Base-by-base conservation (phyloP, 2,329 filamentous ascomycete genomes). In the Fusarium pininemorale region DNA sequence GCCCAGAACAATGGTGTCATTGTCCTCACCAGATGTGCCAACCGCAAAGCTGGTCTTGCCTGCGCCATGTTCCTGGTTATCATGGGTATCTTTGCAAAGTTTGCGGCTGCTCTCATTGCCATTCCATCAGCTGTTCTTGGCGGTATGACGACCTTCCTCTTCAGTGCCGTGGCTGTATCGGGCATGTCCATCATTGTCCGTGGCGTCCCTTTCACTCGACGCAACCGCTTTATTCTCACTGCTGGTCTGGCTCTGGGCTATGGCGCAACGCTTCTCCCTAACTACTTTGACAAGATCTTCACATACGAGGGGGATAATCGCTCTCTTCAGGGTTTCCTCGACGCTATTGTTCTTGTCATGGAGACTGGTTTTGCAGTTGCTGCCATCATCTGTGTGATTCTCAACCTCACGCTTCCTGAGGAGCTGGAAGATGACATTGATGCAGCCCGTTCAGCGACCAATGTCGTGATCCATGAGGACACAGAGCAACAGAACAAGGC, bases 1-100 rank as follows among this genome's bases (percentile, higher is more conserved):
- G 93, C 93, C 0, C 93, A 95, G 81, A 96, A 96, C 84, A 95
- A 96, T 80, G 93, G 93, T 41, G 93, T 96, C 58, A 95, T 96
- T 69, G 92, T 93, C 0, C 86, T 96, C 50, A 96, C 94, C 0
- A 89, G 93, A 22, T 96, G 93, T 80, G 94, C 94, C 2, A 96
- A 94, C 81, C 90, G 94, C 61, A 92, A 91, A 53, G 94, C 93
- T 10, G 94, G 94, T 9, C 95, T 94, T 80, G 92, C 91, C 55
- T 93, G 91, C 79, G 94, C 89, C 80, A 86, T 93, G 77, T 95
- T 95, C 85, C 87, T 96, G 16, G 83, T 96, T 70, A 81, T 96
- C 74, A 94, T 95, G 90, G 94, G 94, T 22, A 85, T 96, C 69
- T 94, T 96, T 76, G 90, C 93, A 75, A 96, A 96, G 82, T 95